These are phyloP conservation scores for Arachnomyces sp. DNA, from an alignment of 2,329 filamentous ascomycete genomes.

Conservation along the genomic window DNA sequence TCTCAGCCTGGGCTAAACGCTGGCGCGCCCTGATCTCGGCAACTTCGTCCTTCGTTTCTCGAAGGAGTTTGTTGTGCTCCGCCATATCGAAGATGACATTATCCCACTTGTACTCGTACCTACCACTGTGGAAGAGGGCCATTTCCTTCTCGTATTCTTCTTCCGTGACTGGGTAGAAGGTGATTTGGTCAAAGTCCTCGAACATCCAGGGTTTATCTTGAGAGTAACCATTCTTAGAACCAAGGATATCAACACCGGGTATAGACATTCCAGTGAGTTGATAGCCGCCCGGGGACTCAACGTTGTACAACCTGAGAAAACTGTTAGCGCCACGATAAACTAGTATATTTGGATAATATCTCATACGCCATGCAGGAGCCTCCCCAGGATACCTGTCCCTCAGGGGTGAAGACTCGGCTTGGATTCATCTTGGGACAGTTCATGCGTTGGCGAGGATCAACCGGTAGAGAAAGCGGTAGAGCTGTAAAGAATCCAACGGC, in stretches of 20 bases:
- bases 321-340: neutral
- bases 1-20: constrained; percentile 39
- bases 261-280: constrained; percentile 47
- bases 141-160: constrained; percentile 44
- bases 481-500: constrained; percentile 49
- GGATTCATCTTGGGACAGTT: constrained; percentile 51
- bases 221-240: constrained; percentile 43
- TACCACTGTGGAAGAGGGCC: constrained; percentile 41
- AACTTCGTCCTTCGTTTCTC: constrained; percentile 41
- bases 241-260: constrained; percentile 46
- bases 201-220: constrained; percentile 46
- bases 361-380: constrained; percentile 42
- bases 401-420: constrained; percentile 48
- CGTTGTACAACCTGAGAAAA: constrained; percentile 42
- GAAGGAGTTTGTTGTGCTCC: constrained; percentile 44
- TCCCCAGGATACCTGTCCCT: constrained; percentile 49
- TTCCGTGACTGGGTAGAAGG: constrained; percentile 47
- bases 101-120: constrained; percentile 45
- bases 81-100: constrained; percentile 47
- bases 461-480: constrained; percentile 44
- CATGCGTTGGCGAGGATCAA: constrained; percentile 47
- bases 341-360: neutral
- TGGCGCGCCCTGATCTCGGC: constrained; percentile 38
- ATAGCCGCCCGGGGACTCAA: constrained; percentile 50
- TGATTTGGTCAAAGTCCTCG: constrained; percentile 49